phyloP scores from a whole-genome alignment of 768 basidiomycete genomes.

The Leccinum fibrillosum region DNA sequence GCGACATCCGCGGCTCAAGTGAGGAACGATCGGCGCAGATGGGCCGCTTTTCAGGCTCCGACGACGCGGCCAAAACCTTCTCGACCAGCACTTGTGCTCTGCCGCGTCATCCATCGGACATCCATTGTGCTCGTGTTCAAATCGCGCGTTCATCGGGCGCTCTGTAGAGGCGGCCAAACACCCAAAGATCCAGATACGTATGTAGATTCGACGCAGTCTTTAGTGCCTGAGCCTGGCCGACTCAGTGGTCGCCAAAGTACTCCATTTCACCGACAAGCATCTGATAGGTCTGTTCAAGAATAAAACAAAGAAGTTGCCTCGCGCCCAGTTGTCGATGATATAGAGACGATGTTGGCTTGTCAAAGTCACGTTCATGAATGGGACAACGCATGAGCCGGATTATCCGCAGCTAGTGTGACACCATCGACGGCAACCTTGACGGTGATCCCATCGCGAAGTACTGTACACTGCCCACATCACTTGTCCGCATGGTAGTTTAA shows the following conservation, averaged over 20 bases:
- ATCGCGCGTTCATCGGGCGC: not conserved
- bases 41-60: too few species aligned
- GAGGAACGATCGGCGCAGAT: too few species aligned
- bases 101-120: too few species aligned
- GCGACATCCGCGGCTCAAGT: too few species aligned
- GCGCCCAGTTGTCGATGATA: not conserved
- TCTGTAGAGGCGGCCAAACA: not conserved
- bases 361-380: not conserved
- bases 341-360: not conserved
- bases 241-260: conserved; percentile 1
- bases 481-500: not conserved
- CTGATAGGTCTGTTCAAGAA: not conserved
- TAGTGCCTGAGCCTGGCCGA: too few species aligned
- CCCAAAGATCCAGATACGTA: too few species aligned
- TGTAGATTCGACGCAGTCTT: too few species aligned
- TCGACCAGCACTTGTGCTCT: too few species aligned
- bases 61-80: too few species aligned
- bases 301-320: not conserved
- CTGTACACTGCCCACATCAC: not conserved
- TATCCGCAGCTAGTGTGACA: not conserved
- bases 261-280: not conserved
- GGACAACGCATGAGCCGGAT: not conserved
- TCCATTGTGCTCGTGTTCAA: too few species aligned
- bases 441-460: not conserved
- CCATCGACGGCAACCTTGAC: not conserved